Base-by-base conservation (phyloP, 345 rosid species). In the Hibiscus mutabilis region DNA sequence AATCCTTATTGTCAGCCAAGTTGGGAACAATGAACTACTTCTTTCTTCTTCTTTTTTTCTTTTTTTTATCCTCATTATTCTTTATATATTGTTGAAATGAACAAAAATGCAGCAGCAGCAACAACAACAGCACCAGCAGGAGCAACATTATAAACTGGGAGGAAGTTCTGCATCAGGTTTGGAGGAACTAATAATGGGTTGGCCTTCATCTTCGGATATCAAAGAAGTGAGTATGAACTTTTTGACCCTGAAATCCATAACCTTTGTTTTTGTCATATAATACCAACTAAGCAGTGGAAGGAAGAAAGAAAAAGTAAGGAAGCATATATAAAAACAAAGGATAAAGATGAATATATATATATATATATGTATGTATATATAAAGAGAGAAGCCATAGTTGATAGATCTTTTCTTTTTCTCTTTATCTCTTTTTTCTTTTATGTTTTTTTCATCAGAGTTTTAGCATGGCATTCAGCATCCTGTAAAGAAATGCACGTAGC, bases 131-230 rank as follows among this genome's bases (percentile, higher is more conserved):
- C 85, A 85, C 5, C 79, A 85, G 60, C 86, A 84, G 68, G 82
- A 83, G 42, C 97, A 86, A 19, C 93, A 85, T 74, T 86, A 84
- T 80, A 86, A 83, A 71, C 60, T 83, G 52, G 88, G 84, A 81
- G 88, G 89, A 76, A 86, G 92, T 80, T 85, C 91, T 79, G 91
- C 89, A 52, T 84, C 98, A 66, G 97, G 97, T 75, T 81, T 95
- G 84, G 99, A 95, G 80, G 99, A 95, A 84, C 79, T 92, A 71
- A 92, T 95, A 57, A 86, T 95, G 97, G 92, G 98, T 4, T 95
- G 96, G 91, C 85, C 98, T 71, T 88, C 97, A 35, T 68, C 87
- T 80, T 42, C 46, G 14, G 87, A 89, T 81, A 86, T 81, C 58
- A 95, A 92, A 88, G 92, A 89, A 84, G 99, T 95, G 80, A 90